Conservation (phyloP, 371 early-diverging fungal species). For the Mucor velutinosus region DNA sequence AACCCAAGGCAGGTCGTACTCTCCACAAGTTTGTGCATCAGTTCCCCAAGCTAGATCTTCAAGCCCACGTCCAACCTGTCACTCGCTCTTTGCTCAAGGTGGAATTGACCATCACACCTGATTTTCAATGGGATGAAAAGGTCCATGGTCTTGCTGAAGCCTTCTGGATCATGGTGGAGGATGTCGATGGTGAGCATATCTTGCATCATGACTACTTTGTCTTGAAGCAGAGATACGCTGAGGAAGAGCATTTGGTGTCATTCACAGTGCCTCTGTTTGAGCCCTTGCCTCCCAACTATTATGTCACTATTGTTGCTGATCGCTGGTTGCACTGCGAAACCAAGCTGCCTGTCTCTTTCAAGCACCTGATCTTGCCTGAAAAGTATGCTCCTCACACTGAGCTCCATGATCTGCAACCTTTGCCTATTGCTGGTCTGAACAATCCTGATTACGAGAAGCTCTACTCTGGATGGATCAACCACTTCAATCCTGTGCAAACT, state of each 20-base stretch:
- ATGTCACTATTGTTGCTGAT: constrained; percentile 89
- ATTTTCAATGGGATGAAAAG: constrained; percentile 92
- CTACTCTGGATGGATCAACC: constrained; percentile 61
- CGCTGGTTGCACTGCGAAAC: constrained; percentile 94
- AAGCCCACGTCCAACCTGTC: constrained; percentile 91
- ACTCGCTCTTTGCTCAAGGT: constrained; percentile 88
- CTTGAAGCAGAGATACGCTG: constrained; percentile 73
- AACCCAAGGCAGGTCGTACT: constrained; percentile 85
- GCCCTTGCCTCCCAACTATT: constrained; percentile 95
- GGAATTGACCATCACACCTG: constrained; percentile 90
- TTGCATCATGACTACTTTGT: constrained; percentile 89
- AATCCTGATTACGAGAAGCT: constrained; percentile 72
- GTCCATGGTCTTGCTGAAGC: constrained; percentile 83
- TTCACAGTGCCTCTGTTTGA: constrained; percentile 94
- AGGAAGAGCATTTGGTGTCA: constrained; percentile 72
- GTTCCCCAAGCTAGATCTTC: constrained; percentile 89
- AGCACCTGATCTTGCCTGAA: constrained; percentile 89
- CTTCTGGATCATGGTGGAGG: constrained; percentile 95
- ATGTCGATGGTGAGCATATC: constrained; percentile 89
- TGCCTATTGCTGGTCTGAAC: constrained; percentile 80
- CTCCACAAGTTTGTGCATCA: constrained; percentile 89
- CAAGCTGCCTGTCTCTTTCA: constrained; percentile 89
- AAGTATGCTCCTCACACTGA: constrained; percentile 94
- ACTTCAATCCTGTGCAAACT: constrained; percentile 98
- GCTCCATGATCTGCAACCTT: constrained; percentile 89